Conservation (phyloP, 2,329 filamentous ascomycete genomes). For the Neofusicoccum laricinum region DNA sequence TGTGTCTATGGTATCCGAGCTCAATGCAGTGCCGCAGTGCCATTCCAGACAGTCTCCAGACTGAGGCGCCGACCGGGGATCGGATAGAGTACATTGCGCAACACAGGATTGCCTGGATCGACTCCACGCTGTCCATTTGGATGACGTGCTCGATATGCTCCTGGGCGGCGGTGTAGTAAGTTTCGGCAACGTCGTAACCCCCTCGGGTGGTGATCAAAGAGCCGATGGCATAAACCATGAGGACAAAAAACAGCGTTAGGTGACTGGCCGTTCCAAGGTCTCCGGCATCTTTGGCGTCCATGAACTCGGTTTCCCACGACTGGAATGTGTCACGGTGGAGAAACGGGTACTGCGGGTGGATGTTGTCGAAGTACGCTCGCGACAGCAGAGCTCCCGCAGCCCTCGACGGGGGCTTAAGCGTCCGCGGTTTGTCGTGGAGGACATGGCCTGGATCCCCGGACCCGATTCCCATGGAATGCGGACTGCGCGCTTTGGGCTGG, state of each 20-base stretch:
- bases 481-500: constrained; percentile 7
- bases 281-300: constrained; percentile 17
- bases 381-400: constrained; percentile 19
- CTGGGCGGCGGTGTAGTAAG: constrained; percentile 21
- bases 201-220: constrained; percentile 22
- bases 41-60: constrained; percentile 35
- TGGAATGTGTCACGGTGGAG: constrained; percentile 35
- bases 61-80: constrained; percentile 25
- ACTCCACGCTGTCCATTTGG: constrained; percentile 24
- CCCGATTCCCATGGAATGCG: not conserved
- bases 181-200: constrained; percentile 17
- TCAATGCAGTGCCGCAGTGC: constrained; percentile 36
- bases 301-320: constrained; percentile 29
- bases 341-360: constrained; percentile 40
- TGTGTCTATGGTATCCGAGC: constrained; percentile 34
- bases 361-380: constrained; percentile 37
- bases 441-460: not conserved
- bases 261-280: not conserved
- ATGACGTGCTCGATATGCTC: constrained; percentile 22
- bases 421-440: not conserved
- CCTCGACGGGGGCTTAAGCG: not conserved
- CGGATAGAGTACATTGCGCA: constrained; percentile 28
- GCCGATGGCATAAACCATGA: constrained; percentile 25
- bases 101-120: constrained; percentile 25
- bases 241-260: constrained; percentile 18